These are phyloP conservation scores for Aspergillus fischeri DNA, from an alignment of 2,329 filamentous ascomycete species.

Conservation along the genomic window DNA sequence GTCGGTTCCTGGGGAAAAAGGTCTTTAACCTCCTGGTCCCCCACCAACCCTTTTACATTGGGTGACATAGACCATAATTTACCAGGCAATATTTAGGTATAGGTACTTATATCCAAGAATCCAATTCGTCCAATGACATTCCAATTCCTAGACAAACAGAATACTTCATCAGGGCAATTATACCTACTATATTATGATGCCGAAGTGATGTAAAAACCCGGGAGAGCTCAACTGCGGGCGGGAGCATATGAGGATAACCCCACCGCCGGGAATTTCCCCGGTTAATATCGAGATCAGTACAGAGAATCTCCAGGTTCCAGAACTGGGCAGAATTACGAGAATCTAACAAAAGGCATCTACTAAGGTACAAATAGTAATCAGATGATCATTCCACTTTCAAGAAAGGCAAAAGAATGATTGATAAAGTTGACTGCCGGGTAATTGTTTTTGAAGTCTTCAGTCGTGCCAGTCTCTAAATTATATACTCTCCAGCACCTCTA, in stretches of 20 bases:
- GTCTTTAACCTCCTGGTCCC: not conserved
- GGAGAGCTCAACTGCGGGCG: not conserved
- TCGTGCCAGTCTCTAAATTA: not conserved
- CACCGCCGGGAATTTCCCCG: constrained; percentile 20
- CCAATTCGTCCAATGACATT: not conserved
- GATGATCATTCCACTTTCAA: not conserved
- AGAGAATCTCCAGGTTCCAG: not conserved
- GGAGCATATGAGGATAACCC: not conserved
- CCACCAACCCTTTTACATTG: not conserved
- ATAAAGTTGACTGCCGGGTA: not conserved
- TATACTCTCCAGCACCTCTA: not conserved
- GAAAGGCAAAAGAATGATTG: not conserved
- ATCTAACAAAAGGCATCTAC: too few relatives aligned
- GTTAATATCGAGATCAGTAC: constrained; percentile 10
- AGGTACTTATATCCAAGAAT: not conserved
- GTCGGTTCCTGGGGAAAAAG: not conserved
- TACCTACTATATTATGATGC: not conserved
- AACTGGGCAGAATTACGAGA: not conserved
- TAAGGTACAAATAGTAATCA: not conserved
- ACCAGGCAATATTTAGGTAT: not conserved
- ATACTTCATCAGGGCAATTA: not conserved
- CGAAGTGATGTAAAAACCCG: constrained; percentile 3
- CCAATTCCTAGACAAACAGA: not conserved
- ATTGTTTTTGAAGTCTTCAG: not conserved
- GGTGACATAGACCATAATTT: not conserved